Evolutionary conservation across 176 grass and related monocot genomes (phyloP), one percentile per base, ranked within the genome.

Genomic region (Pharus latifolius): DNA sequence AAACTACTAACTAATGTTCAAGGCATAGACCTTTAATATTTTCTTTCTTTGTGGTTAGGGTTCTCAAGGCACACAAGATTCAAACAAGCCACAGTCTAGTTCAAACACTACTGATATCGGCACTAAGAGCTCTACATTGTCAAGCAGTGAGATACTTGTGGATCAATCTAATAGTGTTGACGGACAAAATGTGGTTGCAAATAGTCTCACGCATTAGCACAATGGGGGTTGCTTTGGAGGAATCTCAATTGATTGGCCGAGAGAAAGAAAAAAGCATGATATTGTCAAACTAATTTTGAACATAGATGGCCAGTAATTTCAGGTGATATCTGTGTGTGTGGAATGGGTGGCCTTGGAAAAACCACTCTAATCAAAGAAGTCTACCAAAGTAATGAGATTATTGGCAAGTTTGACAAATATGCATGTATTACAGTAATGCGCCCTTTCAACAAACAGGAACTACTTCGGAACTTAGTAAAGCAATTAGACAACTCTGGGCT

Each of bases 301-400:
- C 0, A 0, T 23, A 3, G 0, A 27, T 5, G 12, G 5, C 0
- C 10, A 17, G 8, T 2, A 20, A 6, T 13, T 1, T 2, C 1
- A 43, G 35, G 82, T 75, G 2, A 69, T 80, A 0, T 61, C 69
- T 11, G n/a, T n/a, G n/a, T 85, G 1, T 63, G 72, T 1, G 83
- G 76, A 17, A 70, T 80, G 69, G 70, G 70, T 42, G 77, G 70
- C 0, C 8, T 68, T 14, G 77, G 63, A 43, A 86, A 80, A 49
- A 86, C 76, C 2, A 76, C 76, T 55, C 35, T 80, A 17, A 54
- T 45, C 3, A 41, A 10, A 14, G 1, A 56, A 29, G 63, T 86
- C 3, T 70, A 49, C 19, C 24, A 61, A 7, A 47, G 33, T 11
- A 13, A 7, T 29, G 27, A 70, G 13, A 0, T 86, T 3, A 35